Evolutionary conservation across 345 rosid genomes (phyloP).

Genomic region (Melaleuca quinquenervia): DNA sequence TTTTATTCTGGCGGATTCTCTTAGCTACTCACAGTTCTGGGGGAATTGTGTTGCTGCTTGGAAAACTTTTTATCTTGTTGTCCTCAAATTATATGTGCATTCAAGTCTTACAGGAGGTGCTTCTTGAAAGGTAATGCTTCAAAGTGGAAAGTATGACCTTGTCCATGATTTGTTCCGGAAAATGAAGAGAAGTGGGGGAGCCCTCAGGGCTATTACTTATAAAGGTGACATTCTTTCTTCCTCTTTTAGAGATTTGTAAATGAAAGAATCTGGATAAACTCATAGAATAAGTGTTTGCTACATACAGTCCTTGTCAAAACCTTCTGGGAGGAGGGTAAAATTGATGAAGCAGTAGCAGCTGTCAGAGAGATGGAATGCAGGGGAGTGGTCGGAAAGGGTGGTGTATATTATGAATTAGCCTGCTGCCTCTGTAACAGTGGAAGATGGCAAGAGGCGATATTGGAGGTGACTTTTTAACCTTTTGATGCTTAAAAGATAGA

Average conservation of each 20-base stretch:
- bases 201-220: slow-evolving; percentile 68
- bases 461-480: slow-evolving; percentile 38
- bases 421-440: slow-evolving; percentile 83
- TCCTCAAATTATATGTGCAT: slow-evolving; percentile 6
- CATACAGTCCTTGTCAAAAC: slow-evolving; percentile 73
- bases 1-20: background rate
- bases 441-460: slow-evolving; percentile 75
- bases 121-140: slow-evolving; percentile 83
- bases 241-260: background rate
- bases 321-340: slow-evolving; percentile 76
- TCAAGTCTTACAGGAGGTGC: slow-evolving; percentile 44
- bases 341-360: slow-evolving; percentile 67
- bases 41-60: background rate
- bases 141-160: slow-evolving; percentile 71
- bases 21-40: background rate
- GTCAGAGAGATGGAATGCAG: slow-evolving; percentile 81
- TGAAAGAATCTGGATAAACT: background rate
- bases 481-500: background rate
- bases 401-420: slow-evolving; percentile 78
- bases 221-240: slow-evolving; percentile 31
- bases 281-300: slow-evolving; percentile 3
- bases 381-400: slow-evolving; percentile 78
- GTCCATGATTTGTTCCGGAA: slow-evolving; percentile 61
- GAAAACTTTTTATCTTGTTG: background rate
- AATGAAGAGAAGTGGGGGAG: slow-evolving; percentile 70